Evolutionary conservation across 2,329 filamentous ascomycete genomes (phyloP).

Genomic region (Arthrobotrys megalospora): DNA sequence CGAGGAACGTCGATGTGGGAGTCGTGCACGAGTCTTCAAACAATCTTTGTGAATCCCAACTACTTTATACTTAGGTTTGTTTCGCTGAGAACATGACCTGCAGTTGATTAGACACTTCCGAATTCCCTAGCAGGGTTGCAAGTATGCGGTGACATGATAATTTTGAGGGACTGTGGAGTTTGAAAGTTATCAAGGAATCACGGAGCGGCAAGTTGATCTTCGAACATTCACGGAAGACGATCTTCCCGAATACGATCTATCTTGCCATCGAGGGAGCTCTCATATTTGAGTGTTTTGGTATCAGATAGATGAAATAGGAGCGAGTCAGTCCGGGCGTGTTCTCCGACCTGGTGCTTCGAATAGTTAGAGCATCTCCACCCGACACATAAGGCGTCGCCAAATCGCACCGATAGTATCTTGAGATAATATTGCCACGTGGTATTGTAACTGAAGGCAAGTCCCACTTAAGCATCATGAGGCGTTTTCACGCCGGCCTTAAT

Average conservation of each 20-base stretch:
- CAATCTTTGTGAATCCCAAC: constrained; percentile 31
- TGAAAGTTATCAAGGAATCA: constrained; percentile 17
- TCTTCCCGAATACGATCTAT: constrained; percentile 31
- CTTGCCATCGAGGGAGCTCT: constrained; percentile 32
- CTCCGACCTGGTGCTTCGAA: background rate
- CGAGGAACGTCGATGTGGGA: constrained; percentile 13
- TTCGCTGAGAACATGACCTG: background rate
- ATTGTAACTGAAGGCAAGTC: constrained; percentile 34
- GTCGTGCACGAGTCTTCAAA: constrained; percentile 10
- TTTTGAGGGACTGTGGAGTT: background rate
- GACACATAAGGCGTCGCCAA: constrained; percentile 50
- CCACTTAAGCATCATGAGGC: constrained; percentile 54
- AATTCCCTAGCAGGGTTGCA: background rate
- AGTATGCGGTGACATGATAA: constrained; percentile 14
- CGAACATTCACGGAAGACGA: constrained; percentile 28
- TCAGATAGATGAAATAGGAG: constrained; percentile 35
- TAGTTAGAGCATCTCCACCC: constrained; percentile 31
- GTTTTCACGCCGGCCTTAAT: constrained; percentile 33
- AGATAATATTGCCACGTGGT: constrained; percentile 57
- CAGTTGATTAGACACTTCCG: background rate
- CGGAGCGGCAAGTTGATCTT: constrained; percentile 24
- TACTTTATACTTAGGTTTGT: background rate
- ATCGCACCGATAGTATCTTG: constrained; percentile 17
- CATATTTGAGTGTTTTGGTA: constrained; percentile 19
- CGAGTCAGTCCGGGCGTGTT: constrained; percentile 44